Evolutionary conservation across 192 early-diverging fungal species (phyloP).

Genomic region (Rhizophagus prolifer): DNA sequence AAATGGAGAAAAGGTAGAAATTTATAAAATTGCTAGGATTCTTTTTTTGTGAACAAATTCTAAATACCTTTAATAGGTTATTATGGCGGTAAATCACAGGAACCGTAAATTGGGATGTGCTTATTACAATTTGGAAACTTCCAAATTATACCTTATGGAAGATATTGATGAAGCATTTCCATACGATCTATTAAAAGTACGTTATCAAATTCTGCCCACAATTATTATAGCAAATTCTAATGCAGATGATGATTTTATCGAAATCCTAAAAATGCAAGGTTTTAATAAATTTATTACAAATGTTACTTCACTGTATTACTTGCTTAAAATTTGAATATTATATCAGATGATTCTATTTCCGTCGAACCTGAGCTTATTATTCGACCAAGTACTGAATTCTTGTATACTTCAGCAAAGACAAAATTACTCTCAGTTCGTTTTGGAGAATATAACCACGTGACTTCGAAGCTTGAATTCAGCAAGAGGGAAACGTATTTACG

Average conservation of each 20-base stretch:
- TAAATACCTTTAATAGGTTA: slow-evolving; percentile 28
- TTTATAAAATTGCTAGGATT: not conserved
- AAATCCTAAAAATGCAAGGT: slow-evolving; percentile 31
- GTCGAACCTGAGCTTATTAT: slow-evolving; percentile 22
- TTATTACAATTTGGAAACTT: slow-evolving; percentile 34
- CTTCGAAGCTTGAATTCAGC: slow-evolving; percentile 21
- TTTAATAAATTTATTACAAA: not conserved
- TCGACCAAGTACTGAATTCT: slow-evolving; percentile 35
- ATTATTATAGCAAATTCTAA: slow-evolving; percentile 35
- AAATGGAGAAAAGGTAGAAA: not conserved
- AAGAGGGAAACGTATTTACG: slow-evolving; percentile 35
- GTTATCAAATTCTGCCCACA: slow-evolving; percentile 36
- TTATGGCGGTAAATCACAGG: slow-evolving; percentile 37
- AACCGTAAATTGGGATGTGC: slow-evolving; percentile 39
- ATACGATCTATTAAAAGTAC: slow-evolving; percentile 36
- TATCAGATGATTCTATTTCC: not conserved
- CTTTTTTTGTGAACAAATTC: not conserved
- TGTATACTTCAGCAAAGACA: slow-evolving; percentile 34
- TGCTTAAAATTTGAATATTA: not conserved
- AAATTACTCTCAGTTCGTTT: slow-evolving; percentile 34
- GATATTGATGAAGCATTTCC: slow-evolving; percentile 36
- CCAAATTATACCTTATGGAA: slow-evolving; percentile 45
- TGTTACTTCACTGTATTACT: not conserved
- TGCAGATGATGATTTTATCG: slow-evolving; percentile 37
- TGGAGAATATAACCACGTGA: not conserved